A percentile compares a stretch with the other conserved stretches of the same genome.
Conservation (phyloP, 2,329 filamentous ascomycete genomes). For the Fusarium xylarioides region DNA sequence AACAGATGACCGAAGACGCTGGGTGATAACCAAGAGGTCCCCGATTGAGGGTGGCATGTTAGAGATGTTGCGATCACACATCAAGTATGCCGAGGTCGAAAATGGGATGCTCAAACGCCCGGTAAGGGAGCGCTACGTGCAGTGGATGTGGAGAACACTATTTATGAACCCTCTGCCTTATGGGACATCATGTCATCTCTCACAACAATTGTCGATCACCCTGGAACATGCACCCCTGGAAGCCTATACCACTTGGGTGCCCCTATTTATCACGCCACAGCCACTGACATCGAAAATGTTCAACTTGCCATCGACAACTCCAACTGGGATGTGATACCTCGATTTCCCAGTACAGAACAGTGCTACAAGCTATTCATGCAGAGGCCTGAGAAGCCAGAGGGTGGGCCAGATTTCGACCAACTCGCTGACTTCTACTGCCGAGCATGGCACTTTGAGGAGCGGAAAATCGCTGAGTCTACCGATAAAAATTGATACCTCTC, state of each 20-base stretch:
- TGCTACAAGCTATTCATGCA: background rate
- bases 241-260: background rate
- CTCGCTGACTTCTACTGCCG: background rate
- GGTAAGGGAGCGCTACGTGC: too few relatives aligned
- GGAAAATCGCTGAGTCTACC: background rate
- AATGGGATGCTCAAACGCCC: too few relatives aligned
- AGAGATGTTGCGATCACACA: background rate
- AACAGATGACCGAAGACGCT: background rate
- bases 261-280: fast-evolving
- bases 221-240: background rate
- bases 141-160: too few relatives aligned
- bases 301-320: background rate
- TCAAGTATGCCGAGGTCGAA: too few relatives aligned
- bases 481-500: background rate
- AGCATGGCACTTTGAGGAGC: background rate
- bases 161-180: too few relatives aligned
- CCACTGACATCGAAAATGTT: background rate
- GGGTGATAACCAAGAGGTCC: background rate
- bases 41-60: too few relatives aligned
- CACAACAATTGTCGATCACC: fast-evolving
- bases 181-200: background rate
- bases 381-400: background rate
- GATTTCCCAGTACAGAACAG: background rate
- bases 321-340: background rate
- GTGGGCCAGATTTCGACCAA: background rate